Evolutionary conservation across 305 asterid species (phyloP).

Genomic region (Rubia tinctorum): DNA sequence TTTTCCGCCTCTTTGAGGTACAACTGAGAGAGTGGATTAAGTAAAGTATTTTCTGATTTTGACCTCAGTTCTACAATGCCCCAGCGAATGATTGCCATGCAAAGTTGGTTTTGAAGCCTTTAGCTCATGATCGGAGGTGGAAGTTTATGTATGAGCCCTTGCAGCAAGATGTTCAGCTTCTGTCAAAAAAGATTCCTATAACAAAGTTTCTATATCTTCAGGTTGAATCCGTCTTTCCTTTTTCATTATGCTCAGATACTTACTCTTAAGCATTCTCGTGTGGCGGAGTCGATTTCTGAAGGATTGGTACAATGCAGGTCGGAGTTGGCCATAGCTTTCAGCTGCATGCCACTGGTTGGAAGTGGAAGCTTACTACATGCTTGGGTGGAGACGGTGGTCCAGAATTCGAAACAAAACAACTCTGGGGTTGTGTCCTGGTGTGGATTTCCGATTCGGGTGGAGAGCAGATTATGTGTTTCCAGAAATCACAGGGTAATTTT

Average conservation of each 20-base stretch:
- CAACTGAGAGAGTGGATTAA: background rate
- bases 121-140: slow-evolving; percentile 75
- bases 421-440: slow-evolving; percentile 81
- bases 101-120: slow-evolving; percentile 68
- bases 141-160: slow-evolving; percentile 84
- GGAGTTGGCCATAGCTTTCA: slow-evolving; percentile 96
- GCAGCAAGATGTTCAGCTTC: slow-evolving; percentile 76
- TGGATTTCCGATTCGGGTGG: slow-evolving; percentile 96
- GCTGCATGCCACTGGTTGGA: slow-evolving; percentile 89
- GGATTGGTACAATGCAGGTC: slow-evolving; percentile 41
- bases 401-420: slow-evolving; percentile 82
- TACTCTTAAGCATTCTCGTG: slow-evolving; percentile 4
- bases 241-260: background rate
- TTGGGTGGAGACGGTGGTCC: slow-evolving; percentile 87
- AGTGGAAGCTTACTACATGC: slow-evolving; percentile 86
- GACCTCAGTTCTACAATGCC: slow-evolving; percentile 66
- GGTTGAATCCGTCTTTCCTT: slow-evolving; percentile 37
- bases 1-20: background rate
- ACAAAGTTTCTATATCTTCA: slow-evolving; percentile 86
- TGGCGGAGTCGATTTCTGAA: background rate
- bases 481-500: slow-evolving; percentile 77
- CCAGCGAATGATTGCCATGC: slow-evolving; percentile 78
- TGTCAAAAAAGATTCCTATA: slow-evolving; percentile 87
- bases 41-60: slow-evolving; percentile 15
- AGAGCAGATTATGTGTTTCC: slow-evolving; percentile 92